Evolutionary conservation across 2,329 filamentous ascomycete species (phyloP), one percentile per base, ranked within the genome.

Genomic region (Rhinocladiella mackenziei): DNA sequence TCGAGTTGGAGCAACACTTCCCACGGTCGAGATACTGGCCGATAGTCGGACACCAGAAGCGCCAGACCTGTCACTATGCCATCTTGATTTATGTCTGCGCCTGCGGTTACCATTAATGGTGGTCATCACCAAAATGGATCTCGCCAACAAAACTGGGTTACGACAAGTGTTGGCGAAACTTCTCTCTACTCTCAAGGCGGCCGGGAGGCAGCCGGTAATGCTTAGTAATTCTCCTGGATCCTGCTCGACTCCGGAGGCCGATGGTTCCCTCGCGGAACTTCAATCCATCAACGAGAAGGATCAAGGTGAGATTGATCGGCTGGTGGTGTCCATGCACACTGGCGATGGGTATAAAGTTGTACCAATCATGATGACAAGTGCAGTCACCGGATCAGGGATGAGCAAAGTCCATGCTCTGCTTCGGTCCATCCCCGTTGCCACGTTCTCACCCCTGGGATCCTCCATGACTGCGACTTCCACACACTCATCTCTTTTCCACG

Each of bases 121-220:
- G 8, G 76, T 91, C 17, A 84, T 98, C 46, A 97, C 92, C 1
- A 98, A 97, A 61, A 75, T 94, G 50, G 92, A 98, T 56, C 65
- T 94, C 31, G 88, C 89, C 11, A 89, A 83, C 10, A 89, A 83
- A 53, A 64, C 70, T 8, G 81, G 81, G 7, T 63, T 97, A 6
- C 79, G 81, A 43, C 77, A 77, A 38, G 88, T 80, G 0, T 69
- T 97, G 48, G 77, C 76, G 11, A 86, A 81, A 56, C 70, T 95
- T 2, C 70, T 97, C 22, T 84, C 87, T 1, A 75, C 79, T 2
- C 71, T 97, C 37, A 97, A 96, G 66, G 74, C 77, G 11, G 77
- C 79, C 18, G 84, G 85, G 3, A 79, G 86, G 46, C 78, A 75
- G 37, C 89, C 91, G 0, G 79, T 80, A 43, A 81, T 96, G 45